phyloP scores from a whole-genome alignment of 495 filamentous ascomycete genomes.

The Parmelia sp. region DNA sequence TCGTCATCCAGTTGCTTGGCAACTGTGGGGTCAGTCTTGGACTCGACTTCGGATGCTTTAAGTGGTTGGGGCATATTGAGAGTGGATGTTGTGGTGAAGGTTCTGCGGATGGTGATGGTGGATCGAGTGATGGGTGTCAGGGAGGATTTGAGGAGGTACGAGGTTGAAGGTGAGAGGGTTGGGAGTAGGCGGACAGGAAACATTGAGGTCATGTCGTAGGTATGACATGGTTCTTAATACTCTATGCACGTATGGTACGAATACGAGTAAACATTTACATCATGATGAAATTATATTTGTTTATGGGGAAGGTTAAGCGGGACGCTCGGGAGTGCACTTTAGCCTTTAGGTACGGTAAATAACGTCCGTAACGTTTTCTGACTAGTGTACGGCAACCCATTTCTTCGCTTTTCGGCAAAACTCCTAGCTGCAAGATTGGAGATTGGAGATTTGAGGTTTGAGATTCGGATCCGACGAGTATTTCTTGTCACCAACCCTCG shows the following conservation, averaged over 20 bases:
- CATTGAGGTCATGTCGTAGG: not conserved
- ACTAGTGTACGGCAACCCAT: no score
- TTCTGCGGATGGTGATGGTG: not conserved
- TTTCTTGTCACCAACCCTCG: no score
- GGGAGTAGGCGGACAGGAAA: not conserved
- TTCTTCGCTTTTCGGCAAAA: no score
- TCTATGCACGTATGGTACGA: no score
- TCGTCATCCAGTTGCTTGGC: slow-evolving; percentile 32
- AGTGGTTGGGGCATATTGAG: slow-evolving; percentile 32
- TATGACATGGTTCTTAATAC: no score
- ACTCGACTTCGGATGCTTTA: slow-evolving; percentile 27
- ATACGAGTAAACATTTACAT: slow-evolving; percentile 2
- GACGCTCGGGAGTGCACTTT: not conserved
- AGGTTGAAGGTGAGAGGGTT: not conserved
- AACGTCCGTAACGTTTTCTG: no score
- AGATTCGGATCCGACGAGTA: no score
- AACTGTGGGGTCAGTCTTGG: slow-evolving; percentile 34
- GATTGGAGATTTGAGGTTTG: no score
- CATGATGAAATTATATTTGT: not conserved
- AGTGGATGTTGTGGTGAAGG: not conserved
- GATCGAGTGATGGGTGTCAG: not conserved
- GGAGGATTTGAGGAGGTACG: not conserved
- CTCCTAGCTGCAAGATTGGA: no score
- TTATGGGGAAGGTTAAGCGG: no score
- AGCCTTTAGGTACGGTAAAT: no score